A percentile compares a stretch with the other conserved stretches of the same genome.
Evolutionary conservation across 345 rosid genomes (phyloP).

Genomic region (Anacardium occidentale): DNA sequence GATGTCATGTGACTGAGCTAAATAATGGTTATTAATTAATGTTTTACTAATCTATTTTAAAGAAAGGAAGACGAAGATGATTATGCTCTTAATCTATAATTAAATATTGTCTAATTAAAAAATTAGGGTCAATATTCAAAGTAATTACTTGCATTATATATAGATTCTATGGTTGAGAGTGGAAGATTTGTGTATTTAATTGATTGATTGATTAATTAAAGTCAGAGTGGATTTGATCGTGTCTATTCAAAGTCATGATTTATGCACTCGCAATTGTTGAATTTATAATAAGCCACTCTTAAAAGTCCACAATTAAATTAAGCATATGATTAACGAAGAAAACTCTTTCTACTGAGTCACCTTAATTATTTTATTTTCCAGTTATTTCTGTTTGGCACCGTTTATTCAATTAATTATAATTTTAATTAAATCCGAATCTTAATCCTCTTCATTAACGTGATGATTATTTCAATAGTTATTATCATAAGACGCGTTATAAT

Average conservation of each 20-base stretch:
- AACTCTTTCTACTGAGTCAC: too few relatives aligned
- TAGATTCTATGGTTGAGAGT: not conserved
- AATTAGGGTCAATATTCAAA: not conserved
- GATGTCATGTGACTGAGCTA: too few relatives aligned
- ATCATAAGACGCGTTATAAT: too few relatives aligned
- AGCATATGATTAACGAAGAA: constrained; percentile 18
- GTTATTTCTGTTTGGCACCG: not conserved
- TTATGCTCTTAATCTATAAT: too few relatives aligned
- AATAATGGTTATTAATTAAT: too few relatives aligned
- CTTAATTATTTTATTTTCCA: not conserved
- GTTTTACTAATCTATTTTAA: too few relatives aligned
- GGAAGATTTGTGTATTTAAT: not conserved
- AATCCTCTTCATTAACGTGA: too few relatives aligned
- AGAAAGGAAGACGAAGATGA: too few relatives aligned
- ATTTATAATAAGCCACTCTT: not conserved
- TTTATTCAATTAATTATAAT: too few relatives aligned
- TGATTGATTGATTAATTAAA: not conserved
- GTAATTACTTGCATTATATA: constrained; percentile 9
- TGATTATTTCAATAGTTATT: too few relatives aligned
- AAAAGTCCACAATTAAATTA: not conserved
- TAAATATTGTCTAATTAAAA: not conserved
- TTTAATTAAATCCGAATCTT: too few relatives aligned
- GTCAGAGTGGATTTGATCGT: not conserved
- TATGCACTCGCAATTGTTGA: constrained; percentile 18
- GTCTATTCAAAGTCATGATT: constrained; percentile 8